Base-by-base conservation (phyloP, 2,329 filamentous ascomycete species). In the Alternaria postmessia region DNA sequence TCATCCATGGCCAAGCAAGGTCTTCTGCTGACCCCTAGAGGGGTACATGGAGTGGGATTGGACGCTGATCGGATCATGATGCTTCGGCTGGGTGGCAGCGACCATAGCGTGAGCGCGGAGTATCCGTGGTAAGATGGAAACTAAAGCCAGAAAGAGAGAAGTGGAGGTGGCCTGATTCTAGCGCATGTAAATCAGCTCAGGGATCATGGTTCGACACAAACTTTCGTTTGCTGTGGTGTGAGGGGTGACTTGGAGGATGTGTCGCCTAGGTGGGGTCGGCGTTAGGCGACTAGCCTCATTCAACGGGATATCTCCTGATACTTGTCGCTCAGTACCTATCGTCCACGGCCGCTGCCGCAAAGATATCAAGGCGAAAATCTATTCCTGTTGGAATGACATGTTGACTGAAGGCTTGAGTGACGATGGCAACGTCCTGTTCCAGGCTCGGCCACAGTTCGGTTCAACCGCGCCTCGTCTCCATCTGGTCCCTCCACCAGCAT, bases 11-110 rank as follows among this genome's bases (percentile, higher is more conserved):
- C 46, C n/a, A 61, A 51, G 57, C 57, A 54, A 44, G 56, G 57
- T 51, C 51, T 59, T 59, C 58, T 67, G 63, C 65, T 70, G 64
- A 66, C 58, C 61, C 56, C 44, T 57, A 57, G 68, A 74, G 70
- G 71, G 69, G 68, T 66, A 67, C 56, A 51, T 38, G 39, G 30
- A 38, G 49, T 47, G 61, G 63, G 36, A 60, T 62, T 58, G 62
- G 62, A 58, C 60, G 65, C 59, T 34, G 61, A 65, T 74, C 73
- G 72, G 73, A 77, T 75, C 67, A 73, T 70, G 71, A 63, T 70
- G 70, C 63, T 59, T 73, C 73, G 72, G 72, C 61, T 70, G 53
- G 63, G 70, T 65, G 71, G 71, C 64, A 68, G 62, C 53, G 47
- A 48, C 46, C 41, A 54, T 66, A 67, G 64, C 65, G 61, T 68